Evolutionary conservation across 2,329 filamentous ascomycete species (phyloP).

Genomic region (Arthrinium phaeospermum): DNA sequence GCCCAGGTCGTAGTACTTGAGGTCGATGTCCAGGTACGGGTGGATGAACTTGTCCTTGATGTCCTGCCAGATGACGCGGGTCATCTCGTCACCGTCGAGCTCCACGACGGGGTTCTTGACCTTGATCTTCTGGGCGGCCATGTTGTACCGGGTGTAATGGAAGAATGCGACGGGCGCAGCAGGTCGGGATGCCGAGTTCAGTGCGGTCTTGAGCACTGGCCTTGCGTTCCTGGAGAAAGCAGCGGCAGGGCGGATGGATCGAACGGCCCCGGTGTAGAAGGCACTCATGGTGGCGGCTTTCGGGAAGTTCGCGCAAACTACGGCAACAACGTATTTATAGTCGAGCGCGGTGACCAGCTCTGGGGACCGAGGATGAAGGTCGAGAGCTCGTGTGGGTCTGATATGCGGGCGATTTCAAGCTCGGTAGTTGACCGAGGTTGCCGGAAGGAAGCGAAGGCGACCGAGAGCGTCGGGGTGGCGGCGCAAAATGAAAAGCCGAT

Average conservation of each 20-base stretch:
- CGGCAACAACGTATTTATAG: background rate
- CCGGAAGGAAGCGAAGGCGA: background rate
- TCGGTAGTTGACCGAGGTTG: constrained; percentile 5
- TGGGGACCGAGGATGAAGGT: constrained; percentile 5
- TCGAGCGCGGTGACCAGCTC: background rate
- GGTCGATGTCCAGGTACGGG: constrained; percentile 94
- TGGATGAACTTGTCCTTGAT: constrained; percentile 99
- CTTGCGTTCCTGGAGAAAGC: constrained; percentile 35
- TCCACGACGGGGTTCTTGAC: constrained; percentile 99
- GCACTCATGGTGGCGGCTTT: constrained; percentile 34
- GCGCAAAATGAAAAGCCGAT: constrained; percentile 8
- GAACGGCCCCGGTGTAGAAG: constrained; percentile 34
- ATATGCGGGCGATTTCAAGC: background rate
- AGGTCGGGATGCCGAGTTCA: constrained; percentile 30
- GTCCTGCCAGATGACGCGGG: constrained; percentile 96
- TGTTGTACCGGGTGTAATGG: constrained; percentile 50
- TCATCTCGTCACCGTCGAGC: constrained; percentile 96
- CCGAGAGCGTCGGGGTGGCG: constrained; percentile 5
- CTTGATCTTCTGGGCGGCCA: constrained; percentile 87
- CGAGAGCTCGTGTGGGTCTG: constrained; percentile 13
- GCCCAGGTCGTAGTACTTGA: constrained; percentile 97
- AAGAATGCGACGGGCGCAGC: constrained; percentile 38
- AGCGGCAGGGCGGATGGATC: constrained; percentile 35
- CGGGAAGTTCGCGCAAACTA: background rate
- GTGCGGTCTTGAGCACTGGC: constrained; percentile 28